These are phyloP conservation scores for Echites panduratus DNA, from an alignment of 257 asterid species.

Conservation along the genomic window DNA sequence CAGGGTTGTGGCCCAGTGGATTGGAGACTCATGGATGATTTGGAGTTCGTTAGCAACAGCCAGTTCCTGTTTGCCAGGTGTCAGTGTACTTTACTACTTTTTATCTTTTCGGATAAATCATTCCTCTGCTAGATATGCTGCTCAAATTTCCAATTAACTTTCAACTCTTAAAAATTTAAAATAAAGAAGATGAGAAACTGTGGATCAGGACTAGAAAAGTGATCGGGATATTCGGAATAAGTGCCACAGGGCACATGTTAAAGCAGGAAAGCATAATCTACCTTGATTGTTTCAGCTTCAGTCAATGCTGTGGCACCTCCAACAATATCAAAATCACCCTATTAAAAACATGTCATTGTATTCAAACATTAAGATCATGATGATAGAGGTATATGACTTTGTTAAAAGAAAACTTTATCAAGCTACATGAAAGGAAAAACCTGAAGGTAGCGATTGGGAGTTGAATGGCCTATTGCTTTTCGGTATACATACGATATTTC, in stretches of 20 bases:
- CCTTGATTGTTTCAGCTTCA: slow-evolving; percentile 96
- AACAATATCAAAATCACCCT: slow-evolving; percentile 94
- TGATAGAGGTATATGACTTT: not conserved
- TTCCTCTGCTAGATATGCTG: not conserved
- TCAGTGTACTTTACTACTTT: not conserved
- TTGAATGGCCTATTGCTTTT: slow-evolving; percentile 89
- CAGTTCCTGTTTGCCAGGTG: not conserved
- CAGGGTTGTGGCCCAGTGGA: too few relatives aligned
- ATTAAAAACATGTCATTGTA: slow-evolving; percentile 16
- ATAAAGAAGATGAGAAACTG: not conserved
- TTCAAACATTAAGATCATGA: slow-evolving; percentile 1
- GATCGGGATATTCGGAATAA: not conserved
- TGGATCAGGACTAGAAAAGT: not conserved
- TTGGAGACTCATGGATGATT: too few relatives aligned
- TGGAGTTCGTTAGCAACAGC: too few relatives aligned
- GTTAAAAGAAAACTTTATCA: slow-evolving; percentile 5
- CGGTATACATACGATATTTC: slow-evolving; percentile 86
- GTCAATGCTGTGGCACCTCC: slow-evolving; percentile 89
- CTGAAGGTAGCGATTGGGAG: slow-evolving; percentile 96
- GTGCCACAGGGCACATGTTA: not conserved
- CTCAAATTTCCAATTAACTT: not conserved
- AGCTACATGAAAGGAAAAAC: slow-evolving; percentile 32
- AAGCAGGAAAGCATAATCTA: slow-evolving; percentile 27
- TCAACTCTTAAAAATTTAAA: too few relatives aligned
- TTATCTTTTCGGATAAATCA: not conserved